Evolutionary conservation across 805 yeast genomes (phyloP).

Genomic region (Kuraishia cidri): DNA sequence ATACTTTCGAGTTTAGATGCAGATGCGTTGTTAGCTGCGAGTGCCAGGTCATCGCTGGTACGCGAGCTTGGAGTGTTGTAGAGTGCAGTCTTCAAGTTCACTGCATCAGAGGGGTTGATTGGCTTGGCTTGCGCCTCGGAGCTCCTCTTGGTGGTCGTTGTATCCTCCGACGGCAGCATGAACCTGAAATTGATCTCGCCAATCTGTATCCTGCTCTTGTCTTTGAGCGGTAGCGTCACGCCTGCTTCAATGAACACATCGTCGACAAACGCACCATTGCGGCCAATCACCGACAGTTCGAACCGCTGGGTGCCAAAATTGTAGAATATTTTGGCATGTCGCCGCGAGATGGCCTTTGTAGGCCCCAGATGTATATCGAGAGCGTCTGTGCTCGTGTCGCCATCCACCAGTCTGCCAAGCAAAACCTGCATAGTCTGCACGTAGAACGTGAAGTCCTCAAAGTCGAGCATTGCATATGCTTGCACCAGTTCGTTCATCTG

Average conservation of each 20-base stretch:
- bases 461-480: conserved; percentile 75
- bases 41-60: conserved; percentile 8
- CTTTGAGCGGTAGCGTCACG: conserved; percentile 77
- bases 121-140: conserved; percentile 20
- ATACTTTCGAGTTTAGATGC: not conserved
- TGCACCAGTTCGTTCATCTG: conserved; percentile 26
- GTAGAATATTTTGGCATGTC: conserved; percentile 93
- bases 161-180: conserved; percentile 63
- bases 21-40: conserved; percentile 13
- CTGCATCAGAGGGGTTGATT: conserved; percentile 55
- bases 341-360: conserved; percentile 86
- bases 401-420: conserved; percentile 81
- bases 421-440: conserved; percentile 94
- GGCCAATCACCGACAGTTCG: conserved; percentile 84
- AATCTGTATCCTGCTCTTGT: conserved; percentile 81
- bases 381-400: conserved; percentile 41
- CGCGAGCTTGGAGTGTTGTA: conserved; percentile 17
- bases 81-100: conserved; percentile 42
- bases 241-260: conserved; percentile 86
- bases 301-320: conserved; percentile 94
- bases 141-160: conserved; percentile 8
- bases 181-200: conserved; percentile 89
- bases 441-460: conserved; percentile 87
- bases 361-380: conserved; percentile 92
- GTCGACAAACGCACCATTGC: conserved; percentile 96